Percentiles rank a stretch among this genome's conserved stretches.
Conservation (phyloP, 2,329 filamentous ascomycete genomes). For the Diaporthe vaccinii region DNA sequence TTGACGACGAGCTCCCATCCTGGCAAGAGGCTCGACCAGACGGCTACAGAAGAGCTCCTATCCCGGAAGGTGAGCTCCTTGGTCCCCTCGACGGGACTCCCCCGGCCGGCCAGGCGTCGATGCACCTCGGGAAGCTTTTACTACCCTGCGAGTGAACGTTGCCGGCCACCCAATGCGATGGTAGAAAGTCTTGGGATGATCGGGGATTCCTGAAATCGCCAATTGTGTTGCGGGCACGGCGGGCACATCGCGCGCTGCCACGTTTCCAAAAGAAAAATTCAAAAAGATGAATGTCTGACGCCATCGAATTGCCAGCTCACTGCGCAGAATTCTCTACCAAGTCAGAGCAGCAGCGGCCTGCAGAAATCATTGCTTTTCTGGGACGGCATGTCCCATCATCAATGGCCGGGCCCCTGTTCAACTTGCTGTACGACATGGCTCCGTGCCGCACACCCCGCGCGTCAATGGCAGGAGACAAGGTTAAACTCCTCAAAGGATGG, state of each 20-base stretch:
- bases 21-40: slow-evolving; percentile 13
- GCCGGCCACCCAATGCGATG: slow-evolving; percentile 33
- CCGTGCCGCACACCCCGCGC: slow-evolving; percentile 34
- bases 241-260: not conserved
- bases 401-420: slow-evolving; percentile 20
- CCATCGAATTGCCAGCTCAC: slow-evolving; percentile 18
- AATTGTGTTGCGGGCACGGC: not conserved
- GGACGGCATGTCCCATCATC: slow-evolving; percentile 27
- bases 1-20: slow-evolving; percentile 36
- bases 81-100: slow-evolving; percentile 26
- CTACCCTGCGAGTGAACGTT: slow-evolving; percentile 35
- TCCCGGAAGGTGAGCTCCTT: slow-evolving; percentile 34
- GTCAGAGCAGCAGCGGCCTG: slow-evolving; percentile 15
- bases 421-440: slow-evolving; percentile 39
- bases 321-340: slow-evolving; percentile 3
- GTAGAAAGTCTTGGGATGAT: slow-evolving; percentile 24
- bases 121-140: slow-evolving; percentile 40
- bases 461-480: slow-evolving; percentile 20
- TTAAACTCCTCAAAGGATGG: slow-evolving; percentile 16
- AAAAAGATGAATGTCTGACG: not conserved
- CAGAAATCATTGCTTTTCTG: not conserved
- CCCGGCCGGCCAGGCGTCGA: slow-evolving; percentile 28
- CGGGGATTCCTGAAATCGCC: slow-evolving; percentile 6
- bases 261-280: not conserved
- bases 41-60: slow-evolving; percentile 22